Evolutionary conservation across 352 stramenopile species (phyloP).

Genomic region (Globisporangium yorkense): DNA sequence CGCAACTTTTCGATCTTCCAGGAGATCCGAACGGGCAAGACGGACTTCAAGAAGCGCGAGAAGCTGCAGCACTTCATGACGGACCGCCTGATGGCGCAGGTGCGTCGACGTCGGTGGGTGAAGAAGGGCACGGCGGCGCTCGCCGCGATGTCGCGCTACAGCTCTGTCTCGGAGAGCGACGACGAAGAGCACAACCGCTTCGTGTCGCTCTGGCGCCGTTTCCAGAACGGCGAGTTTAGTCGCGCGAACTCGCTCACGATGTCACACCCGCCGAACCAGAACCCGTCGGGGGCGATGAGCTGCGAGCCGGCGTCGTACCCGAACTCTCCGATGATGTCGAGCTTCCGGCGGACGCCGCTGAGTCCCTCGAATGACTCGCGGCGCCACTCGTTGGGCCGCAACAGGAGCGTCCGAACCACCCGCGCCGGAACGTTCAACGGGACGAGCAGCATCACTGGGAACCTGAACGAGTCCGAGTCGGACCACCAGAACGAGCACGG

Average conservation of each 20-base stretch:
- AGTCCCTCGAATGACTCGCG: constrained; percentile 33
- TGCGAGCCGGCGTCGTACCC: constrained; percentile 48
- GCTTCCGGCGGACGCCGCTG: constrained; percentile 41
- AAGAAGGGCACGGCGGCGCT: constrained; percentile 47
- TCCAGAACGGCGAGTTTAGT: constrained; percentile 60
- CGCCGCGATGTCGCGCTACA: constrained; percentile 31
- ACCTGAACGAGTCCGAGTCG: constrained; percentile 5
- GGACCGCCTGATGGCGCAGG: constrained; percentile 78
- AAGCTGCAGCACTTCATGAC: constrained; percentile 84
- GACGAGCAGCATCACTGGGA: constrained; percentile 2
- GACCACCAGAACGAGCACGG: constrained; percentile 2
- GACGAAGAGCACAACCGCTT: constrained; percentile 65
- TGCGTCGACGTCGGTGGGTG: constrained; percentile 74
- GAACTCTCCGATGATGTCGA: constrained; percentile 53
- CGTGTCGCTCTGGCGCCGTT: constrained; percentile 60
- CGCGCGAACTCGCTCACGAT: constrained; percentile 65
- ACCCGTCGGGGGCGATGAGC: constrained; percentile 28
- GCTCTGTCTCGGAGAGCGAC: constrained; percentile 57
- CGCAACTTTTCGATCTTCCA: constrained; percentile 87
- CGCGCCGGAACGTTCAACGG: constrained; percentile 8
- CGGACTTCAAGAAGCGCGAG: constrained; percentile 72
- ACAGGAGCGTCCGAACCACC: constrained; percentile 3
- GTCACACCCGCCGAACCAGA: constrained; percentile 20
- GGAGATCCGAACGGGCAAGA: constrained; percentile 71
- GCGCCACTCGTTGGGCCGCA: not conserved